Base-by-base conservation (phyloP, 2,329 filamentous ascomycete species). In the Penicillium sp. region DNA sequence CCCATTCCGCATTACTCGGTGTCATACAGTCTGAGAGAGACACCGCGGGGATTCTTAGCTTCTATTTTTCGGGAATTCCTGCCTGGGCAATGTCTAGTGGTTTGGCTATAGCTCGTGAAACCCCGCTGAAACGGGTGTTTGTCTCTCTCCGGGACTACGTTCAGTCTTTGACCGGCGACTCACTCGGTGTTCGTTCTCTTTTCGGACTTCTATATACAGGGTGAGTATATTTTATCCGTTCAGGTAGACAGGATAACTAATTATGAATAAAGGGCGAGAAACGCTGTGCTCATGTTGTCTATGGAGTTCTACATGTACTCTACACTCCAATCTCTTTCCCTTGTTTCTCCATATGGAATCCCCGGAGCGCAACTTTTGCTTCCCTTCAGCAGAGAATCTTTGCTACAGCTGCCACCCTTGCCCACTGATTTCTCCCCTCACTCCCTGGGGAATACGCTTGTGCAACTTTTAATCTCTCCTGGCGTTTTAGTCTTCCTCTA, bases 241-340 rank as follows among this genome's bases (percentile, higher is more conserved):
- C 15, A 38, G 15, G 33, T 15, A 31, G 3, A 23, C 5, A 21
- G 23, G n/a, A 31, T 23, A 58, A 43, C 68, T 70, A 50, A 72
- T 44, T 27, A n/a, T 53, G 17, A 27, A 33, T 29, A 4, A 43
- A 79, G 77, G 35, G 59, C 72, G 23, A 70, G 70, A 61, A 67
- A 70, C 25, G 64, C 66, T 2, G 63, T 77, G 36, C 73, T 77
- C 49, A 62, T 74, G 17, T 57, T 78, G 10, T 73, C 76, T 29
- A 69, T 77, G 49, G 76, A 78, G 59, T 68, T 73, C 27, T 74
- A 78, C 56, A 74, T 78, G 67, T 77, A 77, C 56, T 75, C 76
- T 23, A 58, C 77, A 17, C 66, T 79, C 19, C 77, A 79, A 59
- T 72, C 72, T 21, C 71, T 79, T 29, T 73, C 75, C 39, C 67